A percentile compares a stretch with the other conserved stretches of the same genome.
These are phyloP conservation scores for Pleurotus tuoliensis DNA, from an alignment of 768 basidiomycete genomes.

Conservation along the genomic window DNA sequence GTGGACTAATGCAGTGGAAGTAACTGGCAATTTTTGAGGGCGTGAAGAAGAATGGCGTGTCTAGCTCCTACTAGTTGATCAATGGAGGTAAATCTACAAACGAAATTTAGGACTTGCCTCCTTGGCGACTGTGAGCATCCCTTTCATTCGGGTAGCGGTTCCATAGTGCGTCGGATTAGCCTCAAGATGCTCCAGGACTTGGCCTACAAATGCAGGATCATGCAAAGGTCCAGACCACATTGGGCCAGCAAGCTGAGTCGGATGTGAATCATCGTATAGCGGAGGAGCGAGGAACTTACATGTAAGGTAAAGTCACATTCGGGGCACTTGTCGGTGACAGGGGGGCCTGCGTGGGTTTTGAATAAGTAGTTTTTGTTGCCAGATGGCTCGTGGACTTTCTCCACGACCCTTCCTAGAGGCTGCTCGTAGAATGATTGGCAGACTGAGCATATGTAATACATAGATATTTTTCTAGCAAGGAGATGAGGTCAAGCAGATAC, in stretches of 20 bases:
- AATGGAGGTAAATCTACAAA: background rate
- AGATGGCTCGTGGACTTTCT: slow-evolving; percentile 51
- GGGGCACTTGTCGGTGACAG: slow-evolving; percentile 64
- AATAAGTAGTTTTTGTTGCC: slow-evolving; percentile 61
- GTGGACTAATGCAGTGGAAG: slow-evolving; percentile 79
- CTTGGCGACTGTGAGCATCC: slow-evolving; percentile 89
- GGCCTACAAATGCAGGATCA: slow-evolving; percentile 65
- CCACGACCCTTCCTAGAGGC: slow-evolving; percentile 72
- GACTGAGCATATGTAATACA: slow-evolving; percentile 77
- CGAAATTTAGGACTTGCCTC: slow-evolving; percentile 50
- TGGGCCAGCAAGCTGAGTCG: slow-evolving; percentile 76
- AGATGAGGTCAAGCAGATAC: slow-evolving; percentile 6
- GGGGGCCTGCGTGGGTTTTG: slow-evolving; percentile 70
- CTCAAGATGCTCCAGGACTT: slow-evolving; percentile 72
- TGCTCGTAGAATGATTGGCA: slow-evolving; percentile 86
- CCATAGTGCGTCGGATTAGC: slow-evolving; percentile 62
- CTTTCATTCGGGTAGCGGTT: slow-evolving; percentile 83
- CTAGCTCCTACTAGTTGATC: slow-evolving; percentile 55
- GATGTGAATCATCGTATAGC: background rate
- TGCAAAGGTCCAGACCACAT: slow-evolving; percentile 96
- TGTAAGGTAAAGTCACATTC: slow-evolving; percentile 80
- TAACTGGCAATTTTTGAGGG: slow-evolving; percentile 73
- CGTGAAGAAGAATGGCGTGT: slow-evolving; percentile 83
- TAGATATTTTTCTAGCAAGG: slow-evolving; percentile 70
- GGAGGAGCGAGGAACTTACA: slow-evolving; percentile 37